phyloP scores from a whole-genome alignment of 129 eudicot genomes.

The Smallanthus sonchifolius region DNA sequence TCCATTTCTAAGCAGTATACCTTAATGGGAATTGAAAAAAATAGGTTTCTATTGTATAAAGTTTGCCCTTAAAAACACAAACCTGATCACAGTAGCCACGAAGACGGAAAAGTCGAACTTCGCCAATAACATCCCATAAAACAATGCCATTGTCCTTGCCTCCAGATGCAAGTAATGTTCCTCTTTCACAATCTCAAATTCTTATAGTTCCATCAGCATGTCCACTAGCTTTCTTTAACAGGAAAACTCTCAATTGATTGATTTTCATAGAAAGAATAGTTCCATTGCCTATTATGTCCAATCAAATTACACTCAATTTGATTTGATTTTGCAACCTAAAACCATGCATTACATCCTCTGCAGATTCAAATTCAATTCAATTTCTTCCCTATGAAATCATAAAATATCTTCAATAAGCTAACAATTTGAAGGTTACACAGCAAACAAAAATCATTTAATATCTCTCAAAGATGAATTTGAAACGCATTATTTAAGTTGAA shows the following conservation, averaged over 20 bases:
- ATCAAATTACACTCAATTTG: not conserved
- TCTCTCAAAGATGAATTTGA: not conserved
- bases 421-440: not conserved
- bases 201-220: constrained; percentile 97
- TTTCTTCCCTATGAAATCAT: not conserved
- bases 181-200: constrained; percentile 81
- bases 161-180: constrained; percentile 85
- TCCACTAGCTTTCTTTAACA: constrained; percentile 77
- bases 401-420: not conserved
- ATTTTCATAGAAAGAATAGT: not conserved
- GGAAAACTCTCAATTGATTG: not conserved
- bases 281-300: not conserved
- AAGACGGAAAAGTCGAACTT: constrained; percentile 82
- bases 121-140: constrained; percentile 94
- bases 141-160: constrained; percentile 93
- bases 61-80: not conserved
- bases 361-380: not conserved
- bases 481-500: no score
- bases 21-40: not conserved
- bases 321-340: constrained; percentile 1
- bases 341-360: not conserved
- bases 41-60: not conserved
- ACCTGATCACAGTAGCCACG: constrained; percentile 99
- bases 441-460: not conserved
- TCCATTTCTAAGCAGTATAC: not conserved